Conservation (phyloP, 139 green algal species). For the Chlorella sp. region DNA sequence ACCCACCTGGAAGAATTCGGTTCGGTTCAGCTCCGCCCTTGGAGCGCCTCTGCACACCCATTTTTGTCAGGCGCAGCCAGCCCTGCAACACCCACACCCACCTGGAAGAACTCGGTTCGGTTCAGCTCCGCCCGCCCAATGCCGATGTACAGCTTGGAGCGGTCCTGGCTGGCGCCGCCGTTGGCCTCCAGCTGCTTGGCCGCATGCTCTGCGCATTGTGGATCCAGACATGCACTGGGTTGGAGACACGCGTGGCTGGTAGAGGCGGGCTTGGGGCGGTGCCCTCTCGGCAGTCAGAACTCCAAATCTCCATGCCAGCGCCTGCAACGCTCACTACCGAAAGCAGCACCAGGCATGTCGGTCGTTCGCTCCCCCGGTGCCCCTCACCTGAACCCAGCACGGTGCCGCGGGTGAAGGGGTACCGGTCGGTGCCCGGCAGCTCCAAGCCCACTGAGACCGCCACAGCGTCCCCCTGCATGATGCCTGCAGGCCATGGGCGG, state of each 20-base stretch:
- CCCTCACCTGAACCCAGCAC: conserved; percentile 19
- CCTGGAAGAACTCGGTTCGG: conserved; percentile 74
- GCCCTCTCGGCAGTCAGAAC: neutral
- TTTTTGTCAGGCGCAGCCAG: too few relatives aligned
- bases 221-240: too few relatives aligned
- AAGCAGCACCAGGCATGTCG: neutral
- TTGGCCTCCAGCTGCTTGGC: conserved; percentile 13
- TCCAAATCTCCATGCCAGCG: neutral
- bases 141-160: conserved; percentile 70
- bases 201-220: conserved; percentile 13
- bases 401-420: conserved; percentile 11
- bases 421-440: conserved; percentile 38
- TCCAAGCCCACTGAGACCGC: conserved; percentile 74
- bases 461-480: conserved; percentile 77
- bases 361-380: neutral
- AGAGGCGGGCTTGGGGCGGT: too few relatives aligned
- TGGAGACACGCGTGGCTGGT: too few relatives aligned
- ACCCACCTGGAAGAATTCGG: too few relatives aligned
- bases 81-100: too few relatives aligned
- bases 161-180: neutral
- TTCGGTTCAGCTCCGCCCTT: too few relatives aligned
- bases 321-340: too few relatives aligned
- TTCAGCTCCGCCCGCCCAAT: conserved; percentile 59
- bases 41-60: too few relatives aligned
- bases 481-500: conserved; percentile 38